Conservation (phyloP, 305 asterid species). For the Rubia balearica region DNA sequence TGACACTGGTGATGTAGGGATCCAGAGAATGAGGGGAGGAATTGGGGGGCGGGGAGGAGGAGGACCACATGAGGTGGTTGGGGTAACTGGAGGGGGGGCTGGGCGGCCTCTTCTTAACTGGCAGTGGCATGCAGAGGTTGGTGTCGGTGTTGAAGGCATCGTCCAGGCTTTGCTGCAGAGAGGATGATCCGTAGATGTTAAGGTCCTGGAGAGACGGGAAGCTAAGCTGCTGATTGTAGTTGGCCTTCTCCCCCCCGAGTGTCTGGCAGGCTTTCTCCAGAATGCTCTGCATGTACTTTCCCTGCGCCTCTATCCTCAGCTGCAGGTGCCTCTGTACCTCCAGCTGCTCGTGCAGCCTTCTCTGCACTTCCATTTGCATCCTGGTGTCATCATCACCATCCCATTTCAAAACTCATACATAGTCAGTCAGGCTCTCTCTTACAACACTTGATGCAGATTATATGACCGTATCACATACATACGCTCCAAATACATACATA, state of each 20-base stretch:
- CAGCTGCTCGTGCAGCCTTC: constrained; percentile 86
- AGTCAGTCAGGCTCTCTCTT: too few relatives aligned
- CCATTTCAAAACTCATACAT: neutral
- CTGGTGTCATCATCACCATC: constrained; percentile 20
- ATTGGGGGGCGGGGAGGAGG: constrained; percentile 17
- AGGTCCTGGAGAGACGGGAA: constrained; percentile 85
- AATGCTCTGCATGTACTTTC: constrained; percentile 93
- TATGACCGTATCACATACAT: too few relatives aligned
- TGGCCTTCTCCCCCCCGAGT: constrained; percentile 45
- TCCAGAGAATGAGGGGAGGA: constrained; percentile 53
- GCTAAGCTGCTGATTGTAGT: constrained; percentile 24
- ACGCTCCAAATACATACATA: too few relatives aligned
- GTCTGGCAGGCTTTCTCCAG: constrained; percentile 84
- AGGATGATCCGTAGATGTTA: constrained; percentile 53
- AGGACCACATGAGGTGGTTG: constrained; percentile 41
- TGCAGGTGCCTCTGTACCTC: constrained; percentile 97
- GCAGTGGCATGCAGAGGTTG: neutral
- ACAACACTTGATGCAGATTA: too few relatives aligned
- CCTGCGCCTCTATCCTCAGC: constrained; percentile 91
- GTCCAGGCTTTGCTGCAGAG: neutral
- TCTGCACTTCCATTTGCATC: constrained; percentile 97
- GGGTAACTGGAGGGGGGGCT: constrained; percentile 19
- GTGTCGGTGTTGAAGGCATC: neutral
- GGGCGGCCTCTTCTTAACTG: constrained; percentile 49
- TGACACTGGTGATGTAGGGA: constrained; percentile 13